These are phyloP conservation scores for Globisporangium iwayamae DNA, from an alignment of 352 stramenopile genomes.

Conservation along the genomic window DNA sequence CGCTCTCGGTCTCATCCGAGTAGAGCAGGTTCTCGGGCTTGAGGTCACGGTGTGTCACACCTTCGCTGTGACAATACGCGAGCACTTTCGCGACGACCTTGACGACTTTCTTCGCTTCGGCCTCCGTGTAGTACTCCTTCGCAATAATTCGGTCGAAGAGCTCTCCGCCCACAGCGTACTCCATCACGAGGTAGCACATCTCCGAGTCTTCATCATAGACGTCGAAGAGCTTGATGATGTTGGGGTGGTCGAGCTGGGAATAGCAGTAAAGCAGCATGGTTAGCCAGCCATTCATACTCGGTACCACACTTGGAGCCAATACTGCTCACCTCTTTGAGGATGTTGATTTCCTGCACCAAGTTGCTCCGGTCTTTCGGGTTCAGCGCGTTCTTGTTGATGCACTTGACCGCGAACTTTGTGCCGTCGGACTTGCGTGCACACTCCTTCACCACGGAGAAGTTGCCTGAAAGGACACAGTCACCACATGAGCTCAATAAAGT, in stretches of 20 bases:
- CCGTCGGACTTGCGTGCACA: conserved; percentile 49
- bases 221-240: conserved; percentile 88
- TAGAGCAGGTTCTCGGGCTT: conserved; percentile 97
- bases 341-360: conserved; percentile 80
- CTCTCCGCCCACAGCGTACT: conserved; percentile 85
- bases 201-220: conserved; percentile 71
- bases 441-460: conserved; percentile 84
- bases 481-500: neutral
- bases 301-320: too few species aligned
- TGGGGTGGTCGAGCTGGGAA: conserved; percentile 65
- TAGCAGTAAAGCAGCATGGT: neutral
- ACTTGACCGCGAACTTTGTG: conserved; percentile 73
- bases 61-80: conserved; percentile 78
- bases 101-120: conserved; percentile 82
- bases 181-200: conserved; percentile 89
- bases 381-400: conserved; percentile 77
- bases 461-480: conserved; percentile 32
- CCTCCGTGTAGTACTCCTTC: conserved; percentile 90
- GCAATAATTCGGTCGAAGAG: conserved; percentile 93
- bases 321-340: conserved; percentile 55
- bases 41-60: conserved; percentile 95
- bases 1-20: conserved; percentile 68
- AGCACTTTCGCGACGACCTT: conserved; percentile 85
- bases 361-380: conserved; percentile 81
- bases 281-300: neutral